These are phyloP conservation scores for Fremontodendron californicum DNA, from an alignment of 345 rosid genomes.

Conservation along the genomic window DNA sequence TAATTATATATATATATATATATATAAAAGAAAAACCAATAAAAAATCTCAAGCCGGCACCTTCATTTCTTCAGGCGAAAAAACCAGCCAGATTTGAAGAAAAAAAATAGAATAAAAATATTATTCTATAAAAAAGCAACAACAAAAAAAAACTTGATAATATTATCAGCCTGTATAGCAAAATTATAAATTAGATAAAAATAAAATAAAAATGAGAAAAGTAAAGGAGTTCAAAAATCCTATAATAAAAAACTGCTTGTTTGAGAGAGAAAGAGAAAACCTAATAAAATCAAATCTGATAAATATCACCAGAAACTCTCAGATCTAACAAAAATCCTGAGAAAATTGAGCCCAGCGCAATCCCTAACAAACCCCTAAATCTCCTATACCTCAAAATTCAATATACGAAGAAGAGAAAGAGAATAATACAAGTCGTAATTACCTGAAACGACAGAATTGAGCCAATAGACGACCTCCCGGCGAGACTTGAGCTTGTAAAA, in stretches of 20 bases:
- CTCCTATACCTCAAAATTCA: neutral
- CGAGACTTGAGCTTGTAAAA: conserved; percentile 44
- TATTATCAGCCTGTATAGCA: neutral
- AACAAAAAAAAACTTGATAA: neutral
- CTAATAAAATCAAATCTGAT: neutral
- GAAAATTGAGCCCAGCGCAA: neutral
- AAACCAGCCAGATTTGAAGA: neutral
- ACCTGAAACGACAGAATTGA: conserved; percentile 67
- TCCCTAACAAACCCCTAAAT: neutral
- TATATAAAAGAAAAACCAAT: neutral
- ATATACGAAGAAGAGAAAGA: neutral
- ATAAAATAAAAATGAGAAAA: neutral
- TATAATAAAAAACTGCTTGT: neutral
- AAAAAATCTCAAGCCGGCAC: neutral
- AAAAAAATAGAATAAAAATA: neutral
- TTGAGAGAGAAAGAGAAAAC: neutral
- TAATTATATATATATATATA: too few species aligned
- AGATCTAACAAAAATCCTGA: conserved; percentile 7
- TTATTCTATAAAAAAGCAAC: too few species aligned
- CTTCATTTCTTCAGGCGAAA: neutral
- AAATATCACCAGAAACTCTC: neutral
- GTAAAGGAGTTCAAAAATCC: neutral
- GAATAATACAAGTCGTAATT: neutral
- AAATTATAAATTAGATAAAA: neutral
- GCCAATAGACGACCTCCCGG: conserved; percentile 59